Conservation (phyloP, 345 rosid genomes). For the Linum lewisii region DNA sequence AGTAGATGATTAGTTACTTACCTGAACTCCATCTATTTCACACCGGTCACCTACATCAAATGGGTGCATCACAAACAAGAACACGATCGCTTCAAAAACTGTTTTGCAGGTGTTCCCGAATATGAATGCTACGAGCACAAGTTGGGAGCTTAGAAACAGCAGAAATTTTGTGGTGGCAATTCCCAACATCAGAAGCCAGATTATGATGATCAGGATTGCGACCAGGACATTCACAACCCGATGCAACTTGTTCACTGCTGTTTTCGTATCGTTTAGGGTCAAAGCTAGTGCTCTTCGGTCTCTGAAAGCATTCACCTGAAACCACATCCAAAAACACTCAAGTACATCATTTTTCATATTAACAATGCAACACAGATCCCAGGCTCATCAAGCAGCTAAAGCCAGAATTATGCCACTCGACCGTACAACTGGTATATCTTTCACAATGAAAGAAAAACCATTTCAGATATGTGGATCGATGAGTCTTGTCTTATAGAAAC, state of each 20-base stretch:
- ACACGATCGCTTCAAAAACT: slow-evolving; percentile 1
- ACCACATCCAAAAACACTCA: neutral
- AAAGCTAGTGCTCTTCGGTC: slow-evolving; percentile 25
- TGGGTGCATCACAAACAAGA: slow-evolving; percentile 5
- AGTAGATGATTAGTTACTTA: neutral
- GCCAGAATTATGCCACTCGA: too few species aligned
- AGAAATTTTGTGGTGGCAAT: slow-evolving; percentile 25
- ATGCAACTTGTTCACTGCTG: slow-evolving; percentile 24
- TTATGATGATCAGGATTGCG: slow-evolving; percentile 13
- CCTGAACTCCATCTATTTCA: slow-evolving; percentile 4
- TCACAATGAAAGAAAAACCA: too few species aligned
- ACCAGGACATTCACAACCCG: slow-evolving; percentile 20
- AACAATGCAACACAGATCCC: neutral
- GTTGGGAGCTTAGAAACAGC: slow-evolving; percentile 21
- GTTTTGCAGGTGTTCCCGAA: slow-evolving; percentile 9
- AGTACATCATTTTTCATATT: neutral
- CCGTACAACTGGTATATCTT: too few species aligned
- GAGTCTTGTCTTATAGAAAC: too few species aligned
- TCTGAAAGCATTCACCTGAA: slow-evolving; percentile 27
- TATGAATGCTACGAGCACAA: slow-evolving; percentile 20
- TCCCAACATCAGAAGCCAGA: slow-evolving; percentile 28
- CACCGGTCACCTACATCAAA: slow-evolving; percentile 2
- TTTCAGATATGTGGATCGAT: too few species aligned
- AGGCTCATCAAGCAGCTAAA: too few species aligned
- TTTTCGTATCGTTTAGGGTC: slow-evolving; percentile 23